Evolutionary conservation across 768 basidiomycete genomes (phyloP).

Genomic region (Sistotremastrum suecicum): DNA sequence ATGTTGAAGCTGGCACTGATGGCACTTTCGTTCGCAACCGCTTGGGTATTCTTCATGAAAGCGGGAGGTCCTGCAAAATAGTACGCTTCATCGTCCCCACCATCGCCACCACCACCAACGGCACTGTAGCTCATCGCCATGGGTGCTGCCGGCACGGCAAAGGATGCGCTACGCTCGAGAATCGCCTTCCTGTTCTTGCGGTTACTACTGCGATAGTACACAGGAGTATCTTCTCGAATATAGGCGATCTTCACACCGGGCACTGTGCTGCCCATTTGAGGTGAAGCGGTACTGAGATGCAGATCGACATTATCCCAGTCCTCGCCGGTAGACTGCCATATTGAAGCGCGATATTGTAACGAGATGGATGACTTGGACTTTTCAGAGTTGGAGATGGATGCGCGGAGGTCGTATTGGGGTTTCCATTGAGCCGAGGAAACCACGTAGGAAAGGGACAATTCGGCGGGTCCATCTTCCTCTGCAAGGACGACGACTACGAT

Average conservation of each 20-base stretch:
- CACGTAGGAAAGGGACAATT: constrained; percentile 42
- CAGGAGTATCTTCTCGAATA: neutral
- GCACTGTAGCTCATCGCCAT: neutral
- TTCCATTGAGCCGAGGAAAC: constrained; percentile 37
- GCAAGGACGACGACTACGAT: constrained; percentile 30
- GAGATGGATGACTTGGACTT: constrained; percentile 29
- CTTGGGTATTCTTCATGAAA: constrained; percentile 21
- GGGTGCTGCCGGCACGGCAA: constrained; percentile 5
- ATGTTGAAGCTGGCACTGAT: constrained; percentile 38
- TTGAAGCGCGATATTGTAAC: constrained; percentile 40
- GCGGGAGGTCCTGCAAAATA: constrained; percentile 8
- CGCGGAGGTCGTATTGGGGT: constrained; percentile 46
- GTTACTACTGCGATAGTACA: neutral
- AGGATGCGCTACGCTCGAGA: constrained; percentile 5
- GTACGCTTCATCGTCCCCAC: constrained; percentile 19
- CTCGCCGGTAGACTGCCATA: constrained; percentile 44
- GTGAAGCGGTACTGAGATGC: constrained; percentile 33
- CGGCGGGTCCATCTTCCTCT: constrained; percentile 21
- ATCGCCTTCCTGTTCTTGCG: neutral
- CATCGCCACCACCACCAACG: neutral
- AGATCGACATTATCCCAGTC: constrained; percentile 39
- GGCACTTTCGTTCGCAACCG: constrained; percentile 37
- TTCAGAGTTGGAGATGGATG: constrained; percentile 26
- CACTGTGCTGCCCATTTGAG: constrained; percentile 6
- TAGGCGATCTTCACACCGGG: constrained; percentile 3